These are phyloP conservation scores for Saturnispora diversa DNA, from an alignment of 805 yeast species.

Conservation along the genomic window DNA sequence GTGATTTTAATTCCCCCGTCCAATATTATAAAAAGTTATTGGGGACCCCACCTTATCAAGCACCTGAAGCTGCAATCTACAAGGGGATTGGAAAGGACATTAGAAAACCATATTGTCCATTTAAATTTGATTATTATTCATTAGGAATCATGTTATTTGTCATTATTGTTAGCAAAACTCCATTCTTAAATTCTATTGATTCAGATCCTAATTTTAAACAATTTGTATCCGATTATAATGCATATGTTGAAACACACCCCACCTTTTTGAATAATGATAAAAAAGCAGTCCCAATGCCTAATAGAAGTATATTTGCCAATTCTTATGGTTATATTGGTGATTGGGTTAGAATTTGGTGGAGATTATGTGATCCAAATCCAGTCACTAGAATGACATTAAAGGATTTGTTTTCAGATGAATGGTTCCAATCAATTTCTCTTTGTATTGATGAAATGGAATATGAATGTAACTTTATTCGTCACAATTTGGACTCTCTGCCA, in stretches of 20 bases:
- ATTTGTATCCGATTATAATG: conserved; percentile 33
- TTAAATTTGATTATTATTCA: conserved; percentile 65
- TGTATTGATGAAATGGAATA: conserved; percentile 42
- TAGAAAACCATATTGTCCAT: conserved; percentile 41
- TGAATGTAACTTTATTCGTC: conserved; percentile 23
- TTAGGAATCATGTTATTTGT: conserved; percentile 62
- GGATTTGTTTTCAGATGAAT: conserved; percentile 51
- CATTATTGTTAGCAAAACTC: conserved; percentile 48
- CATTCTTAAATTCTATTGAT: conserved; percentile 45
- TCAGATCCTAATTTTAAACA: conserved; percentile 48
- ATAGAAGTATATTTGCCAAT: conserved; percentile 27
- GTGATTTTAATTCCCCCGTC: conserved; percentile 39
- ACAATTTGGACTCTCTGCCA: conserved; percentile 1
- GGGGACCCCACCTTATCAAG: conserved; percentile 76
- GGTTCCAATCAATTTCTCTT: conserved; percentile 52
- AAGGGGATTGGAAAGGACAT: conserved; percentile 26
- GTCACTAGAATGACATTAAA: conserved; percentile 46
- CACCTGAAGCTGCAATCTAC: conserved; percentile 63
- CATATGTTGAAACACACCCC: conserved; percentile 36
- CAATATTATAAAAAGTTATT: conserved; percentile 39
- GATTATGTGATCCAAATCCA: conserved; percentile 58
- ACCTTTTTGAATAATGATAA: conserved; percentile 45
- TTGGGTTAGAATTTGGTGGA: conserved; percentile 41
- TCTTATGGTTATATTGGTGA: conserved; percentile 17
- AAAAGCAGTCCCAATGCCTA: conserved; percentile 41